Percentiles rank a stretch among this genome's conserved stretches.
Evolutionary conservation across 768 basidiomycete genomes (phyloP).

Genomic region (Rhizopogon roseolus): DNA sequence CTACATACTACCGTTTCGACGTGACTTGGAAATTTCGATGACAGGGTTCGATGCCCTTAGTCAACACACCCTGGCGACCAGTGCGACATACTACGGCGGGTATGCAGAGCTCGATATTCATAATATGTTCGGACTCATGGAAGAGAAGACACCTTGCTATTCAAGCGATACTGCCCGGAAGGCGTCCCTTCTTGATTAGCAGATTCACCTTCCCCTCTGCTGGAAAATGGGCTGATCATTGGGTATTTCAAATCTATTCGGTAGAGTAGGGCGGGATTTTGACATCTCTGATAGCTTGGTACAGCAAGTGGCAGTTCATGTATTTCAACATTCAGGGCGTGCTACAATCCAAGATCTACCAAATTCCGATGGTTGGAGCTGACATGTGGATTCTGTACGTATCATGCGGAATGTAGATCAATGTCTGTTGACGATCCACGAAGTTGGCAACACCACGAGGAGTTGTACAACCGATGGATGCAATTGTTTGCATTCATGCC

Average conservation of each 20-base stretch:
- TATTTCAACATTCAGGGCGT: slow-evolving; percentile 67
- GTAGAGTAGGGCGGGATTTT: background rate
- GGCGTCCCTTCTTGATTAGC: slow-evolving; percentile 67
- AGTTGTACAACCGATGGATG: slow-evolving; percentile 85
- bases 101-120: slow-evolving; percentile 62
- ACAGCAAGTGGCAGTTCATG: slow-evolving; percentile 71
- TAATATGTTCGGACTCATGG: slow-evolving; percentile 70
- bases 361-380: slow-evolving; percentile 80
- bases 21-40: slow-evolving; percentile 2
- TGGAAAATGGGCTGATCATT: slow-evolving; percentile 70
- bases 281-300: slow-evolving; percentile 43
- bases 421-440: background rate
- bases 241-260: slow-evolving; percentile 35
- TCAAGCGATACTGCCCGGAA: slow-evolving; percentile 45
- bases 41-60: slow-evolving; percentile 51
- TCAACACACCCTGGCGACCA: slow-evolving; percentile 56
- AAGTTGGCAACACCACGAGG: slow-evolving; percentile 64
- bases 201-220: slow-evolving; percentile 66
- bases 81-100: slow-evolving; percentile 65
- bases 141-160: slow-evolving; percentile 62
- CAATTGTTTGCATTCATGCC: slow-evolving; percentile 75
- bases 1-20: background rate
- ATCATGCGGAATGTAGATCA: background rate
- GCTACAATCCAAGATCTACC: slow-evolving; percentile 80
- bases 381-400: slow-evolving; percentile 40